Base-by-base conservation (phyloP, 2,329 filamentous ascomycete species). In the Neospermospora avenae region DNA sequence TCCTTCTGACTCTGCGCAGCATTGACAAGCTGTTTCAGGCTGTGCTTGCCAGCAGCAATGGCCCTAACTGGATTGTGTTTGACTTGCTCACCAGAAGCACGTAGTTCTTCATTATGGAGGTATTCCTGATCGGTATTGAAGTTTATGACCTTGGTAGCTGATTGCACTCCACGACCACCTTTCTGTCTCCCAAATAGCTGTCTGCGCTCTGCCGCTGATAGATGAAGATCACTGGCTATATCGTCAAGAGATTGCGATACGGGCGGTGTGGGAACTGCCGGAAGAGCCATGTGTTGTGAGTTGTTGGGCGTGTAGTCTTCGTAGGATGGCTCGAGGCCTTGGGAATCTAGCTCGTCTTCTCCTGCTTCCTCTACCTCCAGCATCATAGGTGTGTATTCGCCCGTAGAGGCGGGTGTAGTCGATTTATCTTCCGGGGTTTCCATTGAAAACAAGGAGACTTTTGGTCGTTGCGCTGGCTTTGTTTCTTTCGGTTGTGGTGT, bases 121-220 rank as follows among this genome's bases (percentile, higher is more conserved):
- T 98, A 98, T 76, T 97, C 93, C 60, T 80, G 78, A 72, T 96
- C 91, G 65, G 91, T 93, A 76, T 96, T 91, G 81, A 97, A 96
- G 70, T 89, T 92, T 64, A 93, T 82, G 39, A 96, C 82, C 45
- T 84, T 86, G n/a, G 84, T 79, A 2, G 79, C 79, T n/a, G 83
- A 63, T 60, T 65, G 57, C 25, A 45, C 28, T 71, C 71, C 34
- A 60, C 66, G n/a, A 22, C 80, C 80, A 22, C 74, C 74, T 51
- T 72, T 71, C 61, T 78, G 75, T 4, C 93, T 88, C 1, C 93
- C 93, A 71, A 98, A 93, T 3, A 98, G 84, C 71, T 96, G 92
- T 44, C 93, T 87, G 42, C 87, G 83, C 65, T 91, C 87, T 0
- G 89, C 81, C 4, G 86, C 84, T 3, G 91, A 90, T 14, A 97